Evolutionary conservation across 2,329 filamentous ascomycete species (phyloP).

Genomic region (Aspergillus sp.): DNA sequence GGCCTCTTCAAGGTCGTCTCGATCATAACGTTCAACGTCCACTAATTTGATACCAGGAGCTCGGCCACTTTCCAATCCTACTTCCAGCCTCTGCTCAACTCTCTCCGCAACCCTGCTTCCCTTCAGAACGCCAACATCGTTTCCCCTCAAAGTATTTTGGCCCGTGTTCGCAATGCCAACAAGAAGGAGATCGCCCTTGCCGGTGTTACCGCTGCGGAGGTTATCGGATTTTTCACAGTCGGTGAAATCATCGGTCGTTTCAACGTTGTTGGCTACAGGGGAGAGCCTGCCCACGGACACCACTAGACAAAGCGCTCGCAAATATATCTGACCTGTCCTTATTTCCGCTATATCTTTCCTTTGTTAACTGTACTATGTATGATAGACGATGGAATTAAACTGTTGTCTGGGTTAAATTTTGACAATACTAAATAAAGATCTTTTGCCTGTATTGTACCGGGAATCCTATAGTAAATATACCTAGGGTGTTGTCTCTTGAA

Average conservation of each 20-base stretch:
- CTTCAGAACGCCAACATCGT: conserved; percentile 56
- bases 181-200: conserved; percentile 68
- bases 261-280: conserved; percentile 92
- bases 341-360: conserved; percentile 33
- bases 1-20: conserved; percentile 2
- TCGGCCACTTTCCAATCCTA: conserved; percentile 81
- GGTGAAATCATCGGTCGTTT: conserved; percentile 95
- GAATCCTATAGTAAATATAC: not conserved
- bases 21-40: conserved; percentile 2
- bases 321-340: conserved; percentile 28
- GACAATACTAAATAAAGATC: conserved; percentile 10
- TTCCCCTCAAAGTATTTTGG: conserved; percentile 56
- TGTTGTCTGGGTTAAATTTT: conserved; percentile 39
- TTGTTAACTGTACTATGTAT: conserved; percentile 43
- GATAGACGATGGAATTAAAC: conserved; percentile 50
- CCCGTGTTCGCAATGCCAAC: conserved; percentile 67
- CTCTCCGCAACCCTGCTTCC: conserved; percentile 68
- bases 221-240: conserved; percentile 94
- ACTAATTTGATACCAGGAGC: conserved; percentile 55
- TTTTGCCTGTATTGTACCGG: conserved; percentile 14
- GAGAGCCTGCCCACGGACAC: conserved; percentile 55
- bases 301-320: conserved; percentile 31
- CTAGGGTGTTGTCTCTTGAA: not conserved
- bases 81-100: conserved; percentile 73
- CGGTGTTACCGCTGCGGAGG: conserved; percentile 79